A percentile compares a stretch with the other conserved stretches of the same genome.
Evolutionary conservation across 805 yeast genomes (phyloP).

Genomic region (Sungouiozyma ichnusensis): DNA sequence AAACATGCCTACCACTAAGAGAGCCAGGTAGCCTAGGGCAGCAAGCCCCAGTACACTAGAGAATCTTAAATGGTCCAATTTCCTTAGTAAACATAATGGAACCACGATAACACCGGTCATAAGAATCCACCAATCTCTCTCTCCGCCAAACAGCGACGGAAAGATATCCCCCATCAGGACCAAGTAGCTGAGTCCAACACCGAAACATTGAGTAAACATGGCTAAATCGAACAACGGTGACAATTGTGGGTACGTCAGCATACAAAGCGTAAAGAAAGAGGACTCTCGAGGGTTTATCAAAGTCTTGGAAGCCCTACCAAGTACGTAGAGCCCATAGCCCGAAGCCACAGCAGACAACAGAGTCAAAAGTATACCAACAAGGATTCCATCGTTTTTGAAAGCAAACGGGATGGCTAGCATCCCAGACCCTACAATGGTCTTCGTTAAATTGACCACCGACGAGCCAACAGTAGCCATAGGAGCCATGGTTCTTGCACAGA

Average conservation of each 20-base stretch:
- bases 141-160: slow-evolving; percentile 48
- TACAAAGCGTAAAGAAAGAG: slow-evolving; percentile 62
- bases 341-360: slow-evolving; percentile 55
- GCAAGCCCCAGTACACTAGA: slow-evolving; percentile 60
- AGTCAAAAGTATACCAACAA: slow-evolving; percentile 46
- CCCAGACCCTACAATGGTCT: slow-evolving; percentile 75
- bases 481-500: slow-evolving; percentile 8
- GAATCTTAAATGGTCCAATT: slow-evolving; percentile 57
- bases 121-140: slow-evolving; percentile 34
- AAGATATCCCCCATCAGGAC: slow-evolving; percentile 70
- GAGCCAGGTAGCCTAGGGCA: slow-evolving; percentile 49
- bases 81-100: slow-evolving; percentile 56
- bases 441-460: slow-evolving; percentile 55
- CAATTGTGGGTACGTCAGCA: slow-evolving; percentile 60
- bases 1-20: slow-evolving; percentile 36
- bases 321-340: slow-evolving; percentile 55
- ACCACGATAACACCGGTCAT: slow-evolving; percentile 40
- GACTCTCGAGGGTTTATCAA: slow-evolving; percentile 47
- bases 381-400: slow-evolving; percentile 52
- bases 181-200: slow-evolving; percentile 61
- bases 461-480: slow-evolving; percentile 42
- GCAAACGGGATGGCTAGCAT: slow-evolving; percentile 65
- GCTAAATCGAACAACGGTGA: slow-evolving; percentile 65
- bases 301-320: slow-evolving; percentile 47
- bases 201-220: slow-evolving; percentile 69